These are phyloP conservation scores for Dictyostelium brefeldianum DNA, from an alignment of 78 protist genomes.

Conservation along the genomic window DNA sequence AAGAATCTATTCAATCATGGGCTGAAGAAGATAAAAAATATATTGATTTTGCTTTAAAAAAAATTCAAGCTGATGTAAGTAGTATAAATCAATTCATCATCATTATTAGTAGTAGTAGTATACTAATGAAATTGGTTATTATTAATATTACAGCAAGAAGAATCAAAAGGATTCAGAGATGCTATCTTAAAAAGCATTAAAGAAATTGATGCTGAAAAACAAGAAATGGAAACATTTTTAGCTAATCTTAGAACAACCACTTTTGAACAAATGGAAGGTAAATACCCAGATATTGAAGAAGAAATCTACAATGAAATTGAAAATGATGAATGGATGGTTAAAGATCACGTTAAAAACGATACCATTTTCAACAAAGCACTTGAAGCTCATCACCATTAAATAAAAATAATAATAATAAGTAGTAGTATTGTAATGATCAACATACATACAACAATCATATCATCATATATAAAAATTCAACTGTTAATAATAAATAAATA, in stretches of 20 bases:
- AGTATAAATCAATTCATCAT: too few species aligned
- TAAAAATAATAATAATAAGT: too few species aligned
- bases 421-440: too few species aligned
- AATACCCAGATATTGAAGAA: constrained; percentile 67
- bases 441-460: too few species aligned
- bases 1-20: constrained; percentile 27
- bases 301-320: constrained; percentile 45
- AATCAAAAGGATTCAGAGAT: not conserved
- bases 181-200: not conserved
- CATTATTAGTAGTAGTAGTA: too few species aligned
- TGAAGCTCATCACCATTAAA: constrained; percentile 49
- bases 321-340: constrained; percentile 51
- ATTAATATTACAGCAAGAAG: constrained; percentile 11
- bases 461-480: too few species aligned
- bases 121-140: too few species aligned
- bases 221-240: not conserved
- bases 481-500: too few species aligned
- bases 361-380: constrained; percentile 19
- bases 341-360: constrained; percentile 35
- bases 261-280: constrained; percentile 27
- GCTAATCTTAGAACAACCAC: constrained; percentile 13
- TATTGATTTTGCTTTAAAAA: not conserved
- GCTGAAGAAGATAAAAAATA: constrained; percentile 22
- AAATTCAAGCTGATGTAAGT: constrained; percentile 16
- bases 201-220: not conserved